phyloP scores from a whole-genome alignment of 371 early-diverging fungal species.

The Lichtheimia ornata region DNA sequence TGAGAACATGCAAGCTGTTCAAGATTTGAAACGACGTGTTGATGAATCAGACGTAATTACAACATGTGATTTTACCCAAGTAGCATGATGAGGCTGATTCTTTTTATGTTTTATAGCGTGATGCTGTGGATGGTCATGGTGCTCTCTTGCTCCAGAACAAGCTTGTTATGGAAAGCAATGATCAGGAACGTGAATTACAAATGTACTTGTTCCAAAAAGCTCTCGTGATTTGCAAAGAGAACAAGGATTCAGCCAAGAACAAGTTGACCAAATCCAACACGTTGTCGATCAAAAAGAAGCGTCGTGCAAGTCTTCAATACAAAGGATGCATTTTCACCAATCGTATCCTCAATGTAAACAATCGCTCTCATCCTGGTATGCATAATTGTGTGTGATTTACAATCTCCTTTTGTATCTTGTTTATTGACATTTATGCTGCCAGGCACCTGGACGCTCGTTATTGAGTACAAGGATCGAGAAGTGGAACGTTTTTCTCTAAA shows the following conservation, averaged over 20 bases:
- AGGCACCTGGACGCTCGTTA: conserved; percentile 57
- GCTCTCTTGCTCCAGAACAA: conserved; percentile 80
- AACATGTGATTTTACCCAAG: too few species aligned
- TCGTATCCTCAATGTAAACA: conserved; percentile 24
- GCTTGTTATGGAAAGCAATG: conserved; percentile 73
- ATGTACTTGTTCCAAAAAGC: conserved; percentile 90
- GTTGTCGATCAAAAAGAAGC: conserved; percentile 42
- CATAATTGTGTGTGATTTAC: not conserved
- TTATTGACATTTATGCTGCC: conserved; percentile 5
- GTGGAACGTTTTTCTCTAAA: conserved; percentile 82
- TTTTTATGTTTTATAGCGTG: conserved; percentile 7
- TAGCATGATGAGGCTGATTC: not conserved
- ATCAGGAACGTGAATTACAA: conserved; percentile 74
- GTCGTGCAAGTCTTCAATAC: conserved; percentile 60
- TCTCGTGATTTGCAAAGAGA: conserved; percentile 84
- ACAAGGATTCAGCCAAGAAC: conserved; percentile 35
- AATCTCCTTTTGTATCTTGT: not conserved
- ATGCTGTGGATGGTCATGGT: conserved; percentile 68
- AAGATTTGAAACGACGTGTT: conserved; percentile 71
- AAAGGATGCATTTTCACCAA: conserved; percentile 61
- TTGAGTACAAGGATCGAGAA: conserved; percentile 78
- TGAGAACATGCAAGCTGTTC: conserved; percentile 78
- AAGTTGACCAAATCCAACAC: conserved; percentile 38
- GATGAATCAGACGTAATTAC: conserved; percentile 8
- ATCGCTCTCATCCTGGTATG: conserved; percentile 15